Evolutionary conservation across 345 rosid genomes (phyloP), one percentile per base, ranked within the genome.

Genomic region (Salix caprea): DNA sequence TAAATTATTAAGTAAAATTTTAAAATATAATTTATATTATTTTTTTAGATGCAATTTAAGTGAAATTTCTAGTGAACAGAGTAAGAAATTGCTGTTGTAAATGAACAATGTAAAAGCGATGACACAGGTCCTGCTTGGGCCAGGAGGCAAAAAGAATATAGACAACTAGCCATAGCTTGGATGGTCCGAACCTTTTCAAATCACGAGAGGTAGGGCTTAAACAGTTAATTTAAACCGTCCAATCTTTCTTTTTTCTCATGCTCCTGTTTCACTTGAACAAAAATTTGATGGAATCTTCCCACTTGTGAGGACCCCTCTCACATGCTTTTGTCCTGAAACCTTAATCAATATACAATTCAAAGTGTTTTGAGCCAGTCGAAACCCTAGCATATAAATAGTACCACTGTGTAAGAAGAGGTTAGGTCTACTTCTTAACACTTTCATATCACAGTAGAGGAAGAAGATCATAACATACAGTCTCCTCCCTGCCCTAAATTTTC

Each of bases 101-200:
- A 62, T n/a, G 14, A 62, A 28, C 14, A 12, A 23, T 1, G 14
- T 24, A 62, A 21, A 21, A 23, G 13, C 8, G 15, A 7, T 26
- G 4, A 34, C 14, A 36, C 34, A 12, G 36, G 18, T n/a, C 37
- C 21, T 40, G 54, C 30, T 37, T 56, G 80, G 73, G 76, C 65
- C 75, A 32, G 79, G 68, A 54, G 77, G 79, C 84, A 84, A 30
- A 67, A 77, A 70, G 85, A 82, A 86, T 83, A 86, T 83, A 9
- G 60, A 79, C 84, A 82, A 82, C 79, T 75, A 83, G 67, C 61
- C 69, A 72, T 50, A 66, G 70, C 65, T 72, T 54, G 73, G 75
- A 83, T 73, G 84, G 70, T 65, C 69, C 65, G 52, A 75, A 68
- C 71, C 71, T 79, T 83, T 83, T 56, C 13, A 5, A 28, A 26